Evolutionary conservation across 768 basidiomycete genomes (phyloP), one percentile per base, ranked within the genome.

Genomic region (Hygrophoropsis aurantiaca): DNA sequence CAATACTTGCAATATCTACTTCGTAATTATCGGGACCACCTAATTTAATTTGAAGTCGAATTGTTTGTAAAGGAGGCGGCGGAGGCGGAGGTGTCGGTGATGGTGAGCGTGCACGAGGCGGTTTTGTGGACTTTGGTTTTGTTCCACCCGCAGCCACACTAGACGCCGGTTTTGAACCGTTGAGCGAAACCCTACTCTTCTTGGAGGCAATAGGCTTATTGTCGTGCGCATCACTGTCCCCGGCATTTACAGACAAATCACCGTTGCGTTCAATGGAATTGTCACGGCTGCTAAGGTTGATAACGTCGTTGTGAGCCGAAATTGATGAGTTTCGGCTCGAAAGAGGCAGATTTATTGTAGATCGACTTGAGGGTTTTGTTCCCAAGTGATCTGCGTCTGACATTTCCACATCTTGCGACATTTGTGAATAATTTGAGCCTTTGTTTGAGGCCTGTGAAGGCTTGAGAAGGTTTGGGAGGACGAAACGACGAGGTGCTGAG

Each of bases 21-120:
- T 86, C 85, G 62, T 90, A 90, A 54, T 84, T 82, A 1, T 78
- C 74, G 1, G 85, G 86, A 0, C 88, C 87, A 3, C 86, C 87
- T 3, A 91, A 77, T 8, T 40, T 63, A 57, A 91, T 87, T 3
- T 84, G 73, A 19, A 90, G 74, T 3, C 88, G 74, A 40, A 90
- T 74, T 2, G 88, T 90, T 44, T 75, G 69, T 15, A 82, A 64
- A 0, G 77, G 81, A 4, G 75, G 76, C 2, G 74, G 65, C n/a
- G 61, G 72, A 49, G 74, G 68, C 0, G 77, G 74, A 5, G 82
- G 81, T 3, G 82, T 78, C 9, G 85, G 83, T 0, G 84, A 82
- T 7, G 74, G 80, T 27, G 73, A 75, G 43, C 71, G 79, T 46
- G 66, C 68, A 32, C 68, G 70, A 39, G 68, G 67, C 42, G 64